Base-by-base conservation (phyloP, 108 stramenopile genomes). In the Bacterosira constricta region DNA sequence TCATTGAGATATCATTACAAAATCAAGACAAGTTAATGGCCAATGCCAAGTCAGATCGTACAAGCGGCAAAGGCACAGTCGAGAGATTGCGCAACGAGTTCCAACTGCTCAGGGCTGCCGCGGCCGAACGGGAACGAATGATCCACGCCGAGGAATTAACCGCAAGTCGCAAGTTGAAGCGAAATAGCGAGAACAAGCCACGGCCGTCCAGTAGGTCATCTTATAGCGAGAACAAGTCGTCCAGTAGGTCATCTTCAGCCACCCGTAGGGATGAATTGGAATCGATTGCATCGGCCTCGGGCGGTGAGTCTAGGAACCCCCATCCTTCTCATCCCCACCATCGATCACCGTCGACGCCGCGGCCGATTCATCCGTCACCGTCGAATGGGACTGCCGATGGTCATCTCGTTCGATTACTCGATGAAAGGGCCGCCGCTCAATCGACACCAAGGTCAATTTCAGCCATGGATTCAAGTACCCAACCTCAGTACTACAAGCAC, bases 31-130 rank as follows among this genome's bases (percentile, higher is more conserved):
- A 37, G 13, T 49, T 79, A 21, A 34, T 79, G 23, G 52, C 61
- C 26, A 60, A 50, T 6, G 77, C 69, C 4, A 70, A 66, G n/a
- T 53, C 70, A 34, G 69, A 71, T 51, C 69, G 77, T 1, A 17
- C 57, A 4, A 25, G 58, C 44, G 77, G 77, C 8, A 58, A 45
- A 56, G 39, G 58, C 12, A 79, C 69, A 38, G 68, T 80, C 34
- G 79, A 80, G 31, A 69, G 75, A 37, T 49, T 80, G 31, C 66
- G 61, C 13, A 80, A 75, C 50, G 79, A 80, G 21, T 80, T 80
- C 69, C 73, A 69, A 38, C 73, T 75, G 9, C 56, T 80, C 39
- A 67, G 79, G 9, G 53, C 73, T 0, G 66, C 79, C 42, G 79
- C 79, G 44, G 73, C 73, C 15, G 79, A 80, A 9, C 51, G 79